Conservation (phyloP, 2,329 filamentous ascomycete species). For the Fusarium musae region DNA sequence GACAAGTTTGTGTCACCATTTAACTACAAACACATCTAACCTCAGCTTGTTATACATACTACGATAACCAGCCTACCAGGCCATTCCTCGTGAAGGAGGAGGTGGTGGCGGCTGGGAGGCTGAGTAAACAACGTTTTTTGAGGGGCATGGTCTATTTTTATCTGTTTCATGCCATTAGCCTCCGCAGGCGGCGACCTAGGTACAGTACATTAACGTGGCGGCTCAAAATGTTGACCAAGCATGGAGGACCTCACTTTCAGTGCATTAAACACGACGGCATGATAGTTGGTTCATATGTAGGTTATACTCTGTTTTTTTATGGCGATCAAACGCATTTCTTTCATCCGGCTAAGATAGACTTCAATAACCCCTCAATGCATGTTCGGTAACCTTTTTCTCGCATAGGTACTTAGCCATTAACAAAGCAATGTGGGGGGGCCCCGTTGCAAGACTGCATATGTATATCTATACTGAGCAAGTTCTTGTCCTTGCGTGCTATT, state of each 20-base stretch:
- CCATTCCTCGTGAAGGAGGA: neutral
- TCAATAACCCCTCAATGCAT: neutral
- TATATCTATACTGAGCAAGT: neutral
- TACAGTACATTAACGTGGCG: slow-evolving; percentile 4
- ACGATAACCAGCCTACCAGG: neutral
- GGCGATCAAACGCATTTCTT: neutral
- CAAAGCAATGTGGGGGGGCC: neutral
- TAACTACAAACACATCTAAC: slow-evolving; percentile 6
- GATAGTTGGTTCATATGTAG: neutral
- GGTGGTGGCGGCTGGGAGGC: slow-evolving; percentile 26
- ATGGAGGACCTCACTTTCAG: neutral
- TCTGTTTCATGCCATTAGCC: slow-evolving; percentile 20
- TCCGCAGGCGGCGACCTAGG: neutral
- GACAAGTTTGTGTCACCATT: neutral
- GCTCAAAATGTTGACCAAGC: slow-evolving; percentile 23
- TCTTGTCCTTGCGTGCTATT: neutral
- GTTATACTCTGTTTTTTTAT: neutral
- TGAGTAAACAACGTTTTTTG: slow-evolving; percentile 21
- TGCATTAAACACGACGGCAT: neutral
- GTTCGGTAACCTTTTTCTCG: neutral
- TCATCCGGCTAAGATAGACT: neutral
- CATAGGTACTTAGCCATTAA: neutral
- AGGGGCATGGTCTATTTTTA: slow-evolving; percentile 34
- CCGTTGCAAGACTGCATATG: neutral
- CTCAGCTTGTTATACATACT: neutral